Base-by-base conservation (phyloP, 176 grass and related monocot species). In the Oryza meyeriana region DNA sequence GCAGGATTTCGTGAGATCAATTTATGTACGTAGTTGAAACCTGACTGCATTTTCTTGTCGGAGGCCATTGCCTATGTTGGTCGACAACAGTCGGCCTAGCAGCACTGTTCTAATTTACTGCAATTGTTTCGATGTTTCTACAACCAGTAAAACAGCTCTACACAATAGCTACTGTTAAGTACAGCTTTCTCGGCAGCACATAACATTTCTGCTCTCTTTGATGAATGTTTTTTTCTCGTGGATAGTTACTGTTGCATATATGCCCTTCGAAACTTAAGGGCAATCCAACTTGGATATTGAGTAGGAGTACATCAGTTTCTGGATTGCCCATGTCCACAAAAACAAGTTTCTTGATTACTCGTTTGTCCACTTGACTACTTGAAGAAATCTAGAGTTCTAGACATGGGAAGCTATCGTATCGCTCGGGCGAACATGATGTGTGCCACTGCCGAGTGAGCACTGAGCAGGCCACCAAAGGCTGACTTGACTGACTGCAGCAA, bases 71-170 rank as follows among this genome's bases (percentile, higher is more conserved):
- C 64, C 20, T 61, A n/a, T 31, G 44, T 85, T 61, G 78, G 73
- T 86, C 88, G 78, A 89, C 79, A 24, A 42, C 30, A 78, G 83
- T 85, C 78, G 88, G 34, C 83, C 78, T 58, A 57, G 26, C 27
- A 35, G 28, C 44, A 76, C 18, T 72, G 24, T 82, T 77, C 78
- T 72, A 72, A 78, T 77, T 85, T 66, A 42, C n/a, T 47, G n/a
- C 65, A 16, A 14, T 59, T 66, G 55, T 66, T 38, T 67, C 0
- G 24, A 67, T 76, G 61, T 71, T 85, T 55, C 33, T 25, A 72
- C 34, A 70, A 20, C 24, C 41, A 18, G 83, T 28, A 72, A 85
- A 88, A 35, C 57, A 72, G 66, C 63, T 26, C 14, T 77, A 81
- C 18, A 64, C 55, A 40, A 39, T 2, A 81, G 52, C 41, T 65